phyloP scores from a whole-genome alignment of 371 early-diverging fungal species.

The Mucor indicus region DNA sequence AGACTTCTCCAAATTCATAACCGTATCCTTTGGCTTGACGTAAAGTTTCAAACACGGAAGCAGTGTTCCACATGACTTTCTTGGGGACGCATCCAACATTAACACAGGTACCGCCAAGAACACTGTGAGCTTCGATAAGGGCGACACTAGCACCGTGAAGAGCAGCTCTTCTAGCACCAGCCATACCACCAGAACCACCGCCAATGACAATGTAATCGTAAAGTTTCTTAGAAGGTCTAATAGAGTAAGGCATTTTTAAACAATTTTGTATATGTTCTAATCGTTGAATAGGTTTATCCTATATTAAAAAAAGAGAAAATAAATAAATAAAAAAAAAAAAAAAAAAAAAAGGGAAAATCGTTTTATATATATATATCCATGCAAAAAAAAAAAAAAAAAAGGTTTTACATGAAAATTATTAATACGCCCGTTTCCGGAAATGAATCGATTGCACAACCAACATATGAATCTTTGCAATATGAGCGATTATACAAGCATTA shows the following conservation, averaged over 20 bases:
- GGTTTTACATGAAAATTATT: no score
- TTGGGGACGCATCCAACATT: constrained; percentile 99
- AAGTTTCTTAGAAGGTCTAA: constrained; percentile 27
- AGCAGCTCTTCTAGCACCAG: constrained; percentile 93
- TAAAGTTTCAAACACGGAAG: constrained; percentile 77
- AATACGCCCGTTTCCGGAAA: no score
- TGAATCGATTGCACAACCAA: no score
- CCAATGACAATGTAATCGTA: constrained; percentile 93
- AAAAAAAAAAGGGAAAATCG: background rate
- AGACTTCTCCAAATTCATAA: constrained; percentile 50
- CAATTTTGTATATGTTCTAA: constrained; percentile 11
- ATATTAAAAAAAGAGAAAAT: background rate
- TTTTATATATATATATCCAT: background rate
- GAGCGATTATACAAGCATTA: no score
- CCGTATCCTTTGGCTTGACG: constrained; percentile 85
- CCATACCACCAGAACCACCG: constrained; percentile 85
- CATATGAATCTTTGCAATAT: no score
- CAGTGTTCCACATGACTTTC: constrained; percentile 96
- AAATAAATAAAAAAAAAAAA: background rate
- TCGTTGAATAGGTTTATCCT: constrained; percentile 3
- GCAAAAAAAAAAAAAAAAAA: no score
- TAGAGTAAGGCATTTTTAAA: constrained; percentile 29
- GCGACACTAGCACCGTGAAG: constrained; percentile 88
- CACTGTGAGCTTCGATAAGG: constrained; percentile 78
- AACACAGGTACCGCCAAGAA: constrained; percentile 94